phyloP scores from a whole-genome alignment of 805 yeast genomes.

The Candida pseudoglaebosa region DNA sequence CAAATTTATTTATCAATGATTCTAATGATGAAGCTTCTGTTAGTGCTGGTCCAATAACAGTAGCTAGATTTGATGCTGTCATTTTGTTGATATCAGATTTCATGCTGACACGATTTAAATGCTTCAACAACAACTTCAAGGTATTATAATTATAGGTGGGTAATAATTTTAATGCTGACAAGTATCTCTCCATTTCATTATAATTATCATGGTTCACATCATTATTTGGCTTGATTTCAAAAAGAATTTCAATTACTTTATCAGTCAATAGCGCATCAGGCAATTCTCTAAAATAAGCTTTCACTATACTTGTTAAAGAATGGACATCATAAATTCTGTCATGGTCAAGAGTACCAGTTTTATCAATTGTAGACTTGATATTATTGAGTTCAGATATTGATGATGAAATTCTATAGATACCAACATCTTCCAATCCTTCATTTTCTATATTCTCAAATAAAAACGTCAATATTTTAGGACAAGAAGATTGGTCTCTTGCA shows the following conservation, averaged over 20 bases:
- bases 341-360: conserved; percentile 45
- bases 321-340: conserved; percentile 66
- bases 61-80: conserved; percentile 87
- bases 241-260: conserved; percentile 58
- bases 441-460: conserved; percentile 73
- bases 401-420: conserved; percentile 72
- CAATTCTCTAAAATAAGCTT: conserved; percentile 75
- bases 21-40: conserved; percentile 53
- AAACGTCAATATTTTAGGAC: conserved; percentile 65
- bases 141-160: conserved; percentile 69
- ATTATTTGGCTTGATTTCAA: conserved; percentile 25
- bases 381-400: conserved; percentile 44
- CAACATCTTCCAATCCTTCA: conserved; percentile 88
- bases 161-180: conserved; percentile 35
- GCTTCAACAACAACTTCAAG: conserved; percentile 62
- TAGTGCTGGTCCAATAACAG: conserved; percentile 71
- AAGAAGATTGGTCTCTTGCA: conserved; percentile 55
- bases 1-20: conserved; percentile 44
- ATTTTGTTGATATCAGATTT: conserved; percentile 71
- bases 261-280: conserved; percentile 80
- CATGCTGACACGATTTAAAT: conserved; percentile 64
- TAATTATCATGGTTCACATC: conserved; percentile 9
- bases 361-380: conserved; percentile 43
- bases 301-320: conserved; percentile 84
- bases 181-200: conserved; percentile 16